Percentiles rank a stretch among this genome's conserved stretches.
These are phyloP conservation scores for Scedosporium boydii DNA, from an alignment of 2,329 filamentous ascomycete species.

Conservation along the genomic window DNA sequence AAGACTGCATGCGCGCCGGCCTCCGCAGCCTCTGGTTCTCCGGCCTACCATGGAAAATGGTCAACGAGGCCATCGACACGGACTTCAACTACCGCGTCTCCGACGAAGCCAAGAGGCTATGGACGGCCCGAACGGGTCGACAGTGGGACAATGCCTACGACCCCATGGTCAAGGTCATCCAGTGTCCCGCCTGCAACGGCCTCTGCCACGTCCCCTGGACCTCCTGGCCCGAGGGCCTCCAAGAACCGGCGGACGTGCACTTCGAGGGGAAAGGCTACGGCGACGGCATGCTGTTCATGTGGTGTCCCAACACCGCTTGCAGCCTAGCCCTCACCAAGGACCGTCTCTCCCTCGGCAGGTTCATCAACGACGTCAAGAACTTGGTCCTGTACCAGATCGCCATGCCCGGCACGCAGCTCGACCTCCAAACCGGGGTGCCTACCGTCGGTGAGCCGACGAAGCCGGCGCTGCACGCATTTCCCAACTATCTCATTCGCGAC, in stretches of 20 bases:
- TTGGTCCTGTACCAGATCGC: conserved; percentile 39
- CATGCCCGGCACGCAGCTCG: conserved; percentile 60
- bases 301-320: conserved; percentile 41
- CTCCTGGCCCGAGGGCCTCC: conserved; percentile 29
- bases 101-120: conserved; percentile 31
- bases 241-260: conserved; percentile 8
- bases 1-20: conserved; percentile 58
- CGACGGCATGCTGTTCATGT: conserved; percentile 41
- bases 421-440: conserved; percentile 41
- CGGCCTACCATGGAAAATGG: conserved; percentile 55
- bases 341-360: conserved; percentile 50
- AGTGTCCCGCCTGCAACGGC: conserved; percentile 45
- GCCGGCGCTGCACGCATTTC: conserved; percentile 30
- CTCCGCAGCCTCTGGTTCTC: conserved; percentile 47
- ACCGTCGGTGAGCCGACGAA: neutral
- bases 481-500: conserved; percentile 45
- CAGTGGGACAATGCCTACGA: conserved; percentile 54
- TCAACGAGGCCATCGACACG: conserved; percentile 49
- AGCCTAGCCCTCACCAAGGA: conserved; percentile 41
- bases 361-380: conserved; percentile 42
- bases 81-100: conserved; percentile 47
- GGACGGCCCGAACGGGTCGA: conserved; percentile 36
- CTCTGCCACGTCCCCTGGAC: conserved; percentile 49
- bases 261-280: conserved; percentile 47
- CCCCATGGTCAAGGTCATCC: conserved; percentile 31